Evolutionary conservation across 1,284 basidiomycete species (phyloP).

Genomic region (Pseudozyma hubeiensis): DNA sequence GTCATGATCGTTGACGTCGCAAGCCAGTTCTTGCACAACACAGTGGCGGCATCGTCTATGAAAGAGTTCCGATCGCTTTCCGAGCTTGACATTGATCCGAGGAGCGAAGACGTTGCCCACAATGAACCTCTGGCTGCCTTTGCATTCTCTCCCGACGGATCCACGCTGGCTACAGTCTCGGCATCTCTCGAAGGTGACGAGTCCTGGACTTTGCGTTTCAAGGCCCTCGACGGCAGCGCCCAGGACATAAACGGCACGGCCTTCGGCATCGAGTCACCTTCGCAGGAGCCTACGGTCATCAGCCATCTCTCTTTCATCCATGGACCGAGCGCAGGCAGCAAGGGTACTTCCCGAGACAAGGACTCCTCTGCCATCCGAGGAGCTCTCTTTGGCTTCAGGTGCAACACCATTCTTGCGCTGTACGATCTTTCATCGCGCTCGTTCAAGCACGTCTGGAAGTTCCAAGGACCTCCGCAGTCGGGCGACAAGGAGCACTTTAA

Average conservation of each 20-base stretch:
- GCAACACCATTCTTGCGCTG: conserved; percentile 38
- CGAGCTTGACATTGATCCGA: conserved; percentile 15
- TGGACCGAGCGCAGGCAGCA: conserved; percentile 1
- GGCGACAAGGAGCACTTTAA: conserved; percentile 32
- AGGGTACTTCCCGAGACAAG: not conserved
- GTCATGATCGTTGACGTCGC: conserved; percentile 26
- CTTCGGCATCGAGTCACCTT: conserved; percentile 23
- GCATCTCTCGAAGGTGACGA: conserved; percentile 15
- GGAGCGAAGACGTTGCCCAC: conserved; percentile 11
- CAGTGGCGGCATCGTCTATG: conserved; percentile 6
- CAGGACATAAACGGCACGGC: not conserved
- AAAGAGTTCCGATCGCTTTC: conserved; percentile 13
- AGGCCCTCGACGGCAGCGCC: conserved; percentile 4
- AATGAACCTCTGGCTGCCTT: conserved; percentile 21
- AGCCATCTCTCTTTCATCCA: conserved; percentile 32
- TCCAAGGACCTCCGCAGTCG: conserved; percentile 7
- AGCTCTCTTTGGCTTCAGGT: conserved; percentile 31
- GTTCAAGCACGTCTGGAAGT: conserved; percentile 35
- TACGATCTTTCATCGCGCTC: conserved; percentile 24
- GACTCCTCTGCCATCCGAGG: conserved; percentile 8
- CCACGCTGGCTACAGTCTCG: conserved; percentile 25
- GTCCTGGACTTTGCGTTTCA: conserved; percentile 26
- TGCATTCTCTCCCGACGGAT: conserved; percentile 34
- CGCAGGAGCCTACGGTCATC: conserved; percentile 29
- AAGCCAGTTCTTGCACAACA: conserved; percentile 14